phyloP scores from a whole-genome alignment of 2,329 filamentous ascomycete genomes.

The Aschersonia sp. region DNA sequence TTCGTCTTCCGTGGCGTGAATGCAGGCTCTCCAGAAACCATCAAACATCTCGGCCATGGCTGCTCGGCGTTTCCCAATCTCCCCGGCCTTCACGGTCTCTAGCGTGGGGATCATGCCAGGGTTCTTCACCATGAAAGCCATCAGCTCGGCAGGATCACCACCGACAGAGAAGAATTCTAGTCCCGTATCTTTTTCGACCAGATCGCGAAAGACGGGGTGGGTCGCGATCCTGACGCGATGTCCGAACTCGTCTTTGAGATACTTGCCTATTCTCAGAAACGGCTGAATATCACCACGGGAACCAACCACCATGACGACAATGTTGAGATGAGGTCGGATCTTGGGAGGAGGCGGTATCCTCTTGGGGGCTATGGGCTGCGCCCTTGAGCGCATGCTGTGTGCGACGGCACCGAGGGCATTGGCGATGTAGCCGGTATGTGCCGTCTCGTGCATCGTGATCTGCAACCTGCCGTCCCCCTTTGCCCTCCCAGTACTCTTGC shows the following conservation, averaged over 20 bases:
- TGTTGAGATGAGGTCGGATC: conserved; percentile 46
- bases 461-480: conserved; percentile 56
- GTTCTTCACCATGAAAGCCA: conserved; percentile 85
- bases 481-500: conserved; percentile 48
- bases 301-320: conserved; percentile 75
- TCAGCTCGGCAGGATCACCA: conserved; percentile 65
- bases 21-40: conserved; percentile 68
- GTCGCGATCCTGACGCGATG: conserved; percentile 68
- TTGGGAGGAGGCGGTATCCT: conserved; percentile 14
- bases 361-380: not conserved
- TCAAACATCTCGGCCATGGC: conserved; percentile 73
- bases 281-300: conserved; percentile 70
- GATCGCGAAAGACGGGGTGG: conserved; percentile 62
- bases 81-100: conserved; percentile 57
- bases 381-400: conserved; percentile 19
- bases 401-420: conserved; percentile 55
- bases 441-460: conserved; percentile 58
- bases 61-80: conserved; percentile 50
- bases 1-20: conserved; percentile 53
- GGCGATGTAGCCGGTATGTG: conserved; percentile 55
- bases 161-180: conserved; percentile 72
- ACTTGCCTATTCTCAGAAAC: conserved; percentile 60
- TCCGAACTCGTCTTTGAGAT: conserved; percentile 54
- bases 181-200: conserved; percentile 56
- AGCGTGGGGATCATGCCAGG: conserved; percentile 62